Base-by-base conservation (phyloP, 805 yeast species). In the Pichia sporocuriosa region DNA sequence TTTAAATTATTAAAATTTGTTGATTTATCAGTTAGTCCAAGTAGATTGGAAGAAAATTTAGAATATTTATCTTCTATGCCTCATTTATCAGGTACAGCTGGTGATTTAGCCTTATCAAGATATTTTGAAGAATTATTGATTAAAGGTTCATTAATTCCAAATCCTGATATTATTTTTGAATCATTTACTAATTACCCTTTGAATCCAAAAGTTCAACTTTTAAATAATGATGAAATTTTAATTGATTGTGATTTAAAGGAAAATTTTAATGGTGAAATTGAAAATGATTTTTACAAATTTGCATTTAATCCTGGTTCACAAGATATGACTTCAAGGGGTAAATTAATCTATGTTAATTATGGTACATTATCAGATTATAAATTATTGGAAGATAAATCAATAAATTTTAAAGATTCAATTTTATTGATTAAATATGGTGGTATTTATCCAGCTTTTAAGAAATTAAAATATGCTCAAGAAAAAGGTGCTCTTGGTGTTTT, bases 11-110 rank as follows among this genome's bases (percentile, higher is more conserved):
- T 70, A 13, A 65, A 65, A 5, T 72, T 73, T 36, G 66, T 83
- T 7, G 64, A 66, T 25, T 59, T 62, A n/a, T 68, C 72, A 33
- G 66, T 85, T 24, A 83, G 78, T 53, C 59, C 68, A 6, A 70
- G 73, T 20, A 59, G 75, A 19, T 67, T 90, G 59, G 79, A 79
- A 52, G 79, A 75, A 35, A 77, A 80, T 47, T 54, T 83, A 43
- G 83, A 84, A 50, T 85, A 84, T 52, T 56, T 87, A 20, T 78
- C 89, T 22, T 73, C 84, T 7, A 77, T 87, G 78, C 87, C 95
- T 3, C 97, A 88, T 57, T 62, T 82, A 49, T 78, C 96, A 0
- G 97, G 97, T 3, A 81, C 97, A 2, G 74, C 77, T 13, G 97
- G 95, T 16, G 96, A 87, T 58, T 61, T 77, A 45, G 73, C 90